Base-by-base conservation (phyloP, 1,284 basidiomycete species). In the Sporisorium exsertum region DNA sequence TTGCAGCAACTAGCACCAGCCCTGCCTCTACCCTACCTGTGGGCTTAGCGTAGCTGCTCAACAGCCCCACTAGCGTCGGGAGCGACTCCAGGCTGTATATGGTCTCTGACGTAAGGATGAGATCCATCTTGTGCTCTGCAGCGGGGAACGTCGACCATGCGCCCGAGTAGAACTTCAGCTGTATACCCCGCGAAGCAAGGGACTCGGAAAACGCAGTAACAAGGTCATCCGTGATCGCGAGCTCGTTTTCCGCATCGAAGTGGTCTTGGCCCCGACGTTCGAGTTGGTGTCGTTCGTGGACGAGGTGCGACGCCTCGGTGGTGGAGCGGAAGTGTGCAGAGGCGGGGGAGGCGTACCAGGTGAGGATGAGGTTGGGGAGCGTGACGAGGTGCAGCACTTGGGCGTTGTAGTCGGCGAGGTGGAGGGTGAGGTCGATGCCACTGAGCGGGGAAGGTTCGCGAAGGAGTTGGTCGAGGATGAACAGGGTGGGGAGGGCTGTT, bases 331-430 rank as follows among this genome's bases (percentile, higher is more conserved):
- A 78, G 13, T 33, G 18, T 13, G 56, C n/a, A 2, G 76, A 40
- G 4, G 74, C 70, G 22, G 45, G 32, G 0, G 77, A 78, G 42
- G 79, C 77, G 67, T 78, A 82, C 83, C 81, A 96, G 27, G 92
- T 88, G 16, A 98, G 89, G 22, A 98, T 85, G 42, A 97, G 86
- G 83, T 98, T 99, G 0, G 96, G 94, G 5, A 77, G 70, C 6
- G 74, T 77, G 32, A 94, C 91, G 2, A 96, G 89, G 53, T 91
- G 89, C 0, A 97, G 87, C 2, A 95, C 94, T 16, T 92, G 80
- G 5, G 77, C 72, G 73, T 98, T 99, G 87, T 95, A 99, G 86
- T 99, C 96, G 88, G 97, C 95, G 4, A 98, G 86, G 79, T 94
- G 92, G n/a, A 97, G 81, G 5, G 89, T 86, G 0, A 91, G 91